These are phyloP conservation scores for Gillenia trifoliata DNA, from an alignment of 306 rosid species.

Conservation along the genomic window DNA sequence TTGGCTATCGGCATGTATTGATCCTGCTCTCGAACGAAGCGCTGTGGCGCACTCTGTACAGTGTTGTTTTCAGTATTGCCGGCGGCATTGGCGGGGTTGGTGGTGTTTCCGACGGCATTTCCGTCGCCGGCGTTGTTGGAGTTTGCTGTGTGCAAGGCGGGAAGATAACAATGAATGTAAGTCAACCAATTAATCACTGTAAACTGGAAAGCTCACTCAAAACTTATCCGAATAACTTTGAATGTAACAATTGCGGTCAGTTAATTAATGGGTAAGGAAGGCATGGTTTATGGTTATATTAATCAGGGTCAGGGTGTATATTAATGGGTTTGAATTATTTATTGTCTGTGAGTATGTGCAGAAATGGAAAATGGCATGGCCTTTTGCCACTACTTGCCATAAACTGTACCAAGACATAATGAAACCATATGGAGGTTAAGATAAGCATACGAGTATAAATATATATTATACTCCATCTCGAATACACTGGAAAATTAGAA, in stretches of 20 bases:
- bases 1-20: conserved; percentile 77
- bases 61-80: background rate
- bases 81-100: background rate
- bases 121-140: background rate
- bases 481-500: no score
- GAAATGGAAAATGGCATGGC: background rate
- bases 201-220: no score
- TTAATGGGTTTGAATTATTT: background rate
- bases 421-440: no score
- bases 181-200: conserved; percentile 8
- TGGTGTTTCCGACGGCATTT: background rate
- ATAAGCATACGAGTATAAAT: no score
- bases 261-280: background rate
- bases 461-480: no score
- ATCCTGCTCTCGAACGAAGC: conserved; percentile 47
- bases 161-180: background rate
- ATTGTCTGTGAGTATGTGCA: background rate
- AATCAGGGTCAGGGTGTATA: background rate
- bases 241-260: background rate
- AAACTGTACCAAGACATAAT: no score
- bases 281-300: background rate
- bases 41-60: background rate
- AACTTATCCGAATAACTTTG: background rate
- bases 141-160: background rate
- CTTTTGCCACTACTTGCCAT: background rate